Evolutionary conservation across 129 eudicot species (phyloP).

Genomic region (Dittrichia graveolens): DNA sequence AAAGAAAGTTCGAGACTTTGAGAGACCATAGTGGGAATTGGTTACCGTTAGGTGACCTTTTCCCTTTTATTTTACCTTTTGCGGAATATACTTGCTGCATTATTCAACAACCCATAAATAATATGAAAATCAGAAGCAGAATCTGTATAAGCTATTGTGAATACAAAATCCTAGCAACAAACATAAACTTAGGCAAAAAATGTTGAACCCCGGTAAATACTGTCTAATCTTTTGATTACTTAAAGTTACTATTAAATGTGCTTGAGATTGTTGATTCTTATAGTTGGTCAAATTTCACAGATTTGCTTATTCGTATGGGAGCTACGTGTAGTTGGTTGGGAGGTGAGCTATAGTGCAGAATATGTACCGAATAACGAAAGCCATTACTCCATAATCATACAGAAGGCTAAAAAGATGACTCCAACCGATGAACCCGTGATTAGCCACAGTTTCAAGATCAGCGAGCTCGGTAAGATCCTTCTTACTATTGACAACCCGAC

Average conservation of each 20-base stretch:
- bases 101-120: too few species aligned
- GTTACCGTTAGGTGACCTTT: too few species aligned
- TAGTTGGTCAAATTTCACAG: slow-evolving; percentile 34
- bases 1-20: too few species aligned
- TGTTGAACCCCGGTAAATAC: too few species aligned
- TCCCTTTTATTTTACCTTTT: too few species aligned
- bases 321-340: slow-evolving; percentile 94
- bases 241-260: not conserved
- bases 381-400: slow-evolving; percentile 57
- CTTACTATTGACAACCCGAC: slow-evolving; percentile 79
- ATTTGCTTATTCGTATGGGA: slow-evolving; percentile 77
- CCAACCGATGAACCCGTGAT: slow-evolving; percentile 77
- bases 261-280: not conserved
- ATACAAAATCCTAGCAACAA: too few species aligned
- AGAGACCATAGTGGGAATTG: too few species aligned
- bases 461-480: slow-evolving; percentile 73
- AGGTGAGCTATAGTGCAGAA: slow-evolving; percentile 77
- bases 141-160: too few species aligned
- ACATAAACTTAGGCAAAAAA: too few species aligned
- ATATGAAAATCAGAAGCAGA: too few species aligned
- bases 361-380: slow-evolving; percentile 60
- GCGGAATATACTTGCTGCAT: too few species aligned
- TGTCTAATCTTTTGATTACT: too few species aligned
- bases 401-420: slow-evolving; percentile 61
- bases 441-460: slow-evolving; percentile 55